Conservation (phyloP, 805 yeast species). For the Metschnikowia kofuensis region DNA sequence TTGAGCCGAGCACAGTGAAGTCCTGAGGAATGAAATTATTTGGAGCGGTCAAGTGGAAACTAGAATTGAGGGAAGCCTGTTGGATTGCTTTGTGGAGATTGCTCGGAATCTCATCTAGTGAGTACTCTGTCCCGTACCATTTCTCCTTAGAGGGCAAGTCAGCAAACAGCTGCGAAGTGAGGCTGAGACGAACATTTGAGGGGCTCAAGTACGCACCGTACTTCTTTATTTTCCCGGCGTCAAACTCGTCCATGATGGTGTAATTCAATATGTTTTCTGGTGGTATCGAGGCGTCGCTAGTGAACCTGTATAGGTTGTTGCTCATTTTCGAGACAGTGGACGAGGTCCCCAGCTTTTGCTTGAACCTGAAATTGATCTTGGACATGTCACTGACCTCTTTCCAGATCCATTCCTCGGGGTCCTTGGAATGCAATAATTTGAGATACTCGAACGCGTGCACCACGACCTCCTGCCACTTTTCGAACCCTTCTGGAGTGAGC, state of each 20-base stretch:
- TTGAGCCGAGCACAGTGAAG: slow-evolving; percentile 55
- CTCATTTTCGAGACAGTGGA: slow-evolving; percentile 71
- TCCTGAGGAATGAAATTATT: slow-evolving; percentile 82
- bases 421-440: slow-evolving; percentile 49
- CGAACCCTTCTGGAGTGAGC: slow-evolving; percentile 69
- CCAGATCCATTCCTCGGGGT: slow-evolving; percentile 77
- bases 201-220: slow-evolving; percentile 50
- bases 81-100: slow-evolving; percentile 34
- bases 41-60: slow-evolving; percentile 61
- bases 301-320: slow-evolving; percentile 51
- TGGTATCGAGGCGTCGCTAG: slow-evolving; percentile 47
- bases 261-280: slow-evolving; percentile 59
- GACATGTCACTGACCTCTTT: slow-evolving; percentile 72
- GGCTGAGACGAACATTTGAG: slow-evolving; percentile 56
- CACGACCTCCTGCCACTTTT: slow-evolving; percentile 59
- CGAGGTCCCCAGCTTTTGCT: slow-evolving; percentile 72
- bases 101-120: slow-evolving; percentile 42
- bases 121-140: slow-evolving; percentile 91
- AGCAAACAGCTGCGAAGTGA: slow-evolving; percentile 53
- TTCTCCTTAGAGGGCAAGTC: slow-evolving; percentile 52
- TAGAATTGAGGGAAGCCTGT: slow-evolving; percentile 23
- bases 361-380: slow-evolving; percentile 69
- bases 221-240: slow-evolving; percentile 49
- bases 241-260: slow-evolving; percentile 55
- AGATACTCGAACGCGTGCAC: slow-evolving; percentile 69